Percentiles rank a stretch among this genome's conserved stretches.
Evolutionary conservation across 2,329 filamentous ascomycete species (phyloP).

Genomic region (Periconia sp.): DNA sequence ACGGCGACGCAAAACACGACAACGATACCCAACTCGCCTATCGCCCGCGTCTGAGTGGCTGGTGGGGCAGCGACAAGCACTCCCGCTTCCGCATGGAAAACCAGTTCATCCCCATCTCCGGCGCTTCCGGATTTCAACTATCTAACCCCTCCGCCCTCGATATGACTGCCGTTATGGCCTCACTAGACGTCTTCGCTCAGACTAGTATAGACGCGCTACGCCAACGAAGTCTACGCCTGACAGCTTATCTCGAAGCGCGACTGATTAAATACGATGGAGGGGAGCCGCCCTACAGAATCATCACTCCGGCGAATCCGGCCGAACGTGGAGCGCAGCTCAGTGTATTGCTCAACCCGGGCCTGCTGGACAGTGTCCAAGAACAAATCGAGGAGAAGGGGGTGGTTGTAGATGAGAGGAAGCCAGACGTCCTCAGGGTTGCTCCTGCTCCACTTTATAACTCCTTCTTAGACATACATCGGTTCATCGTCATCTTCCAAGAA

Average conservation of each 20-base stretch:
- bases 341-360: conserved; percentile 68
- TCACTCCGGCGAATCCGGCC: conserved; percentile 72
- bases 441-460: conserved; percentile 85
- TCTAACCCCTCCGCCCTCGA: conserved; percentile 84
- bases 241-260: conserved; percentile 72
- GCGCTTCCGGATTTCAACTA: conserved; percentile 83
- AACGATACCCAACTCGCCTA: conserved; percentile 53
- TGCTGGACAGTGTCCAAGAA: conserved; percentile 72
- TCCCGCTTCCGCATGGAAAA: conserved; percentile 85
- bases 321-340: conserved; percentile 82
- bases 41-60: conserved; percentile 74
- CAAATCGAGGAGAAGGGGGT: conserved; percentile 72
- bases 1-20: conserved; percentile 19
- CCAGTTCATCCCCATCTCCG: conserved; percentile 75
- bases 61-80: conserved; percentile 84
- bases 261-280: conserved; percentile 28
- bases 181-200: conserved; percentile 74
- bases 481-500: conserved; percentile 54
- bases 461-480: conserved; percentile 69
- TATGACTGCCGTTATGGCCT: conserved; percentile 74
- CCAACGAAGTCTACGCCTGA: conserved; percentile 74
- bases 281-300: conserved; percentile 53
- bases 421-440: conserved; percentile 82
- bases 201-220: conserved; percentile 73
- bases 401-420: conserved; percentile 82